Evolutionary conservation across 768 basidiomycete genomes (phyloP).

Genomic region (Gelatoporia subvermispora): DNA sequence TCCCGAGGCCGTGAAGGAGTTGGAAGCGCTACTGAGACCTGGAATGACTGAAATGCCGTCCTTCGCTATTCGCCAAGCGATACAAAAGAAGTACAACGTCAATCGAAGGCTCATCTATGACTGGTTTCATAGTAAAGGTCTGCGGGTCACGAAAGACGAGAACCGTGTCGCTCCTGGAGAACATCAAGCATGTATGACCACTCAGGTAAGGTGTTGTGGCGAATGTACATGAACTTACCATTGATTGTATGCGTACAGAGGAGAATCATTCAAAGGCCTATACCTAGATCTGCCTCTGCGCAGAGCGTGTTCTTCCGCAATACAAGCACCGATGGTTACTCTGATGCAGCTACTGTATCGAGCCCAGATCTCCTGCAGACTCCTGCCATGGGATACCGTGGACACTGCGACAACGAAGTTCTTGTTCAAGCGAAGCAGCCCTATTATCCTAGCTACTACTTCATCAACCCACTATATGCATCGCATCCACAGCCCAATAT

Average conservation of each 20-base stretch:
- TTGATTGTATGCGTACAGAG: too few species aligned
- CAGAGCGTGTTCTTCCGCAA: too few species aligned
- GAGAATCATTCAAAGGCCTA: too few species aligned
- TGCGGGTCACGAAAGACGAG: slow-evolving; percentile 25
- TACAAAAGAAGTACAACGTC: slow-evolving; percentile 65
- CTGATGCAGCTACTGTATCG: too few species aligned
- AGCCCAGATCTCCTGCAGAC: too few species aligned
- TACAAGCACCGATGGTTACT: too few species aligned
- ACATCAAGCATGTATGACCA: too few species aligned
- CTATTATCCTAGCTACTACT: not conserved
- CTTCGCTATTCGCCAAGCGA: slow-evolving; percentile 62
- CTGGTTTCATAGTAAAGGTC: slow-evolving; percentile 62
- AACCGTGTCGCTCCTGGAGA: slow-evolving; percentile 12
- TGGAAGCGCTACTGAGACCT: slow-evolving; percentile 65
- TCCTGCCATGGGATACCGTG: too few species aligned
- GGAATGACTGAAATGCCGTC: slow-evolving; percentile 73
- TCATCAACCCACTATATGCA: not conserved
- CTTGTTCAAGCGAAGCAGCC: not conserved
- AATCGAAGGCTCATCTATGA: slow-evolving; percentile 76
- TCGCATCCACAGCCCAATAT: not conserved
- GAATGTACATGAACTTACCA: too few species aligned
- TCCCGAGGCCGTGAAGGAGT: slow-evolving; percentile 62
- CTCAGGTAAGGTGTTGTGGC: too few species aligned
- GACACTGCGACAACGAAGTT: not conserved
- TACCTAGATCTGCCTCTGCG: too few species aligned